Base-by-base conservation (phyloP, 208 protist genomes). In the Leishmania tarentolae region DNA sequence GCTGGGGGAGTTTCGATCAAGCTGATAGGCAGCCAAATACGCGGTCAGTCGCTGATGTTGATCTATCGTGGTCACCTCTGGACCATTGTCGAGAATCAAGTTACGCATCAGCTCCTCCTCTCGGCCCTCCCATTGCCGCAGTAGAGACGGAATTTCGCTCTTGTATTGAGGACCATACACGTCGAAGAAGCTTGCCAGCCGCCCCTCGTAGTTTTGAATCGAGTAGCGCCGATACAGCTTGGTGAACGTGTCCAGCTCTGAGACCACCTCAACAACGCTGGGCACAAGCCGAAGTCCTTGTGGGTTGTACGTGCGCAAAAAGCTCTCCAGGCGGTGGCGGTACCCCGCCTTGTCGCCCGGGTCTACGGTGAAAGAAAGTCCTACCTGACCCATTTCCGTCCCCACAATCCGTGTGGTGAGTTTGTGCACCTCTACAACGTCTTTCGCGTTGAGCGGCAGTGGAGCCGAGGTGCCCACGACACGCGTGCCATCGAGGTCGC, bases 91-190 rank as follows among this genome's bases (percentile, higher is more conserved):
- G 19, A 96, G 83, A 8, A 97, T 81, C 7, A 97, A 79, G 75
- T 92, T 90, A 56, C 89, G 88, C 87, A 96, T 88, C 61, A 97
- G 76, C 79, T 95, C 92, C 80, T 96, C 91, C 81, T 95, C 92
- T 42, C 83, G 82, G 40, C 89, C 89, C 73, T 92, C 87, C 91
- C 91, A 97, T 78, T 95, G 86, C 68, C 66, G 65, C 31, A 96
- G 84, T 13, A 95, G 86, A 0, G 81, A 76, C 13, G 88, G 83
- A 19, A 95, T 87, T 50, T 87, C 79, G 28, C 40, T 44, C 63
- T 83, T 82, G 69, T 91, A 89, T 71, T 88, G 84, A 7, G 86
- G 91, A 1, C 91, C 90, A 77, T 97, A 96, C 13, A 93, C 77
- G 44, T 86, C 71, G 69, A 95, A 95, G 82, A 95, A 95, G 37